Percentiles rank a stretch among this genome's conserved stretches.
Conservation (phyloP, 495 filamentous ascomycete species). For the Venustampulla echinocandica region DNA sequence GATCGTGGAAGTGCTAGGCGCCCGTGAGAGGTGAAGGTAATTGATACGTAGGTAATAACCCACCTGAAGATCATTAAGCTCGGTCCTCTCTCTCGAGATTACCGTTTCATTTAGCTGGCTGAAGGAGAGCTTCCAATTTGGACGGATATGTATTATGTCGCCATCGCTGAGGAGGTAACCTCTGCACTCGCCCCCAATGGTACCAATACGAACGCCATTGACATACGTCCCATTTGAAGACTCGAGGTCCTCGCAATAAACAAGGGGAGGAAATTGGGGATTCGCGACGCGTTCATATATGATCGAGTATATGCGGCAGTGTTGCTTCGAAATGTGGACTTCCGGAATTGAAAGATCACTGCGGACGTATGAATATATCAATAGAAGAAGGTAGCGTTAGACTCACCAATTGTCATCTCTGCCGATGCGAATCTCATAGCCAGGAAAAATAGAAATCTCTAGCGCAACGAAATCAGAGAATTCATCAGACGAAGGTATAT, state of each 20-base stretch:
- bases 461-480: background rate
- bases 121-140: constrained; percentile 30
- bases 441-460: constrained; percentile 19
- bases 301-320: constrained; percentile 55
- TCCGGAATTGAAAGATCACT: constrained; percentile 7
- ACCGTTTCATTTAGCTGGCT: constrained; percentile 18
- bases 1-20: constrained; percentile 35
- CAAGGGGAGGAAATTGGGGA: constrained; percentile 31
- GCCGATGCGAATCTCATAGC: constrained; percentile 29
- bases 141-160: constrained; percentile 39
- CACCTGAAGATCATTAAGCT: constrained; percentile 25
- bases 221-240: constrained; percentile 50
- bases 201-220: constrained; percentile 39
- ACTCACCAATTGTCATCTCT: constrained; percentile 28
- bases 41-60: background rate
- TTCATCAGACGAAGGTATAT: background rate
- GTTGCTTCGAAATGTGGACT: constrained; percentile 43
- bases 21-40: background rate
- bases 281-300: constrained; percentile 34
- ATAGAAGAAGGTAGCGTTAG: background rate
- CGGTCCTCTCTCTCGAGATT: background rate
- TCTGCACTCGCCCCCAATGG: constrained; percentile 18
- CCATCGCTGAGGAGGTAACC: constrained; percentile 47
- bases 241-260: constrained; percentile 52
- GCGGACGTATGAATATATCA: background rate